Evolutionary conservation across 257 asterid genomes (phyloP), one percentile per base, ranked within the genome.

Genomic region (Solanum piurae): DNA sequence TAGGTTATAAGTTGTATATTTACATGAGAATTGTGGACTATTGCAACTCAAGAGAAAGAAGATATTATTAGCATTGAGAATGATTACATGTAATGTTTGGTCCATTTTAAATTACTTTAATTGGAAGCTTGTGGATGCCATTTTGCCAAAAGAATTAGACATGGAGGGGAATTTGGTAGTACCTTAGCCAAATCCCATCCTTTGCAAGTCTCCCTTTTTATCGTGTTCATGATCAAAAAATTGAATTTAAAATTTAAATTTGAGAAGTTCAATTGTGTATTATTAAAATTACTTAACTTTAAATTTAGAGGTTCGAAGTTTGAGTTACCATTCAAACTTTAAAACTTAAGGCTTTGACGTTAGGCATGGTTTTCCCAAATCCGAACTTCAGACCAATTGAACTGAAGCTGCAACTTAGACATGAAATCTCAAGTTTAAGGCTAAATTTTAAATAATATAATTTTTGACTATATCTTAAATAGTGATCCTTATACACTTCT

Each of bases 161-260:
- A 58, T 60, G 77, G 29, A 60, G 33, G 87, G 66, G 23, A 87
- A 79, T 38, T 80, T 42, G 89, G 86, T n/a, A 36, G 66, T 18
- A 55, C 79, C 36, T 31, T 87, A 27, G n/a, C 29, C 55, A 36
- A 55, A 76, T 33, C 33, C 5, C 55, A 27, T 46, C 85, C 55
- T 46, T 68, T 74, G 16, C 23, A 29, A 4, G 82, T 69, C 6
- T 14, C 1, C 16, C 5, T 6, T 27, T 52, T 69, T 66, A 62
- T 27, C 4, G 20, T 5, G 9, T 25, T 66, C 20, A 7, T 0
- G 0, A 7, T 55, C 0, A 20, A 18, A 55, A 2, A 18, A 1
- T 18, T 10, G 0, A 55, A 55, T 18, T 18, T 0, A 49, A 49
- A 14, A 49, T 49, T 49, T 49, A 49, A 49, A 14, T 52, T 52